Conservation (phyloP, 2,329 filamentous ascomycete genomes). For the Cytospora leucostoma region DNA sequence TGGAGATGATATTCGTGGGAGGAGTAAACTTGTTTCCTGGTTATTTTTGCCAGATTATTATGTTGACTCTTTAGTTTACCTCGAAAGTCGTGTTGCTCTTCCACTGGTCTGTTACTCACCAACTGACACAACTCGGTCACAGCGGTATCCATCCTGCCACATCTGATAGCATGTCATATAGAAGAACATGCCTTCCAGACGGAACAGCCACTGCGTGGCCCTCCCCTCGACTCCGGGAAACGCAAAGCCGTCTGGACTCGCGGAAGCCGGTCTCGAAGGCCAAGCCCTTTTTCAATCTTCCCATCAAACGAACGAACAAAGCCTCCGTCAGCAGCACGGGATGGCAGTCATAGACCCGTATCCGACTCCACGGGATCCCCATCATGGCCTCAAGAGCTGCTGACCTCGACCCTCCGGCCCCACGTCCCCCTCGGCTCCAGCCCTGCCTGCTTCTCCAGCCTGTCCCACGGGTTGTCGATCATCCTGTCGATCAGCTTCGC, state of each 20-base stretch:
- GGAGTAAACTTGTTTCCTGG: neutral
- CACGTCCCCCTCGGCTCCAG: slow-evolving; percentile 49
- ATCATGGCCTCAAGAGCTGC: neutral
- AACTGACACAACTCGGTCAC: neutral
- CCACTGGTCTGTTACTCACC: neutral
- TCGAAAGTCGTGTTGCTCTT: neutral
- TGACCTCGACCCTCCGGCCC: slow-evolving; percentile 39
- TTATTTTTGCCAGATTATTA: neutral
- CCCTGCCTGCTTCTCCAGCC: slow-evolving; percentile 51
- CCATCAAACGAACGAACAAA: neutral
- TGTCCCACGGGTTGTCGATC: slow-evolving; percentile 72
- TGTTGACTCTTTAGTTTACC: neutral
- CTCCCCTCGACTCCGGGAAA: neutral
- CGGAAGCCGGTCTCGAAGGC: neutral
- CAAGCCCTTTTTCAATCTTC: neutral
- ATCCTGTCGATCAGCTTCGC: slow-evolving; percentile 68
- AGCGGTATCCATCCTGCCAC: neutral
- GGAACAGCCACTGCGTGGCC: neutral
- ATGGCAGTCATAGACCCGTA: neutral
- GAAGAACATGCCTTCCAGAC: neutral
- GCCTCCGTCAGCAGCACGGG: neutral
- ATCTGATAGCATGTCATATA: neutral
- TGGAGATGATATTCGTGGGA: neutral
- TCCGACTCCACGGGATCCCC: neutral
- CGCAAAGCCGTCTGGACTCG: neutral